phyloP scores from a whole-genome alignment of 352 stramenopile genomes.

The Plasmopara muralis region DNA sequence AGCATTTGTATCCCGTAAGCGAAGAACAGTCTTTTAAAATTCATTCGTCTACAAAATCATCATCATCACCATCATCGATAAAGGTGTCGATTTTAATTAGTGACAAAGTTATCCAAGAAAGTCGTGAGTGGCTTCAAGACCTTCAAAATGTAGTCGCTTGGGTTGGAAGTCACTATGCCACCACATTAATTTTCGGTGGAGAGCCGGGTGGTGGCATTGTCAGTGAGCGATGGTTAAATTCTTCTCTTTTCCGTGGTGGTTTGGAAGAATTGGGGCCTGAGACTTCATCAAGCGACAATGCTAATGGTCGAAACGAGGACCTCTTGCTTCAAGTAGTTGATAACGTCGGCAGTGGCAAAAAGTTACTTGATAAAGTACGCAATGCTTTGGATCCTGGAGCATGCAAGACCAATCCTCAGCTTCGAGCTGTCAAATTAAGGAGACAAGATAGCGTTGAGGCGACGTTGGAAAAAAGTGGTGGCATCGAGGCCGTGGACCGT shows the following conservation, averaged over 20 bases:
- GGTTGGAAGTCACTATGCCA: constrained; percentile 57
- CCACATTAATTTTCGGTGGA: constrained; percentile 42
- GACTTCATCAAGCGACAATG: background rate
- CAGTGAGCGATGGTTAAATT: constrained; percentile 43
- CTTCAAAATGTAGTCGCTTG: constrained; percentile 58
- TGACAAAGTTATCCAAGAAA: constrained; percentile 24
- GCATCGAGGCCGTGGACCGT: constrained; percentile 73
- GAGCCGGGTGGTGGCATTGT: constrained; percentile 15
- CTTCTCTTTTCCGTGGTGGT: constrained; percentile 50
- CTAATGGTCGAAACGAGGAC: constrained; percentile 32
- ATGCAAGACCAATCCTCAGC: constrained; percentile 46
- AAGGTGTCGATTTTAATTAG: background rate
- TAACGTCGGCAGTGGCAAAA: constrained; percentile 66
- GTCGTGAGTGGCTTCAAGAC: constrained; percentile 46
- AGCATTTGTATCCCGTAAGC: constrained; percentile 44
- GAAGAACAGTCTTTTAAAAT: background rate
- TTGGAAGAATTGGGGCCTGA: constrained; percentile 25
- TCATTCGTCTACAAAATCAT: constrained; percentile 1
- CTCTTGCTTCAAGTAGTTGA: constrained; percentile 72
- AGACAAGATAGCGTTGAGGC: constrained; percentile 80
- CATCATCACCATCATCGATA: constrained; percentile 10
- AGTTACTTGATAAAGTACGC: constrained; percentile 75
- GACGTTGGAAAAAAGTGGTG: constrained; percentile 76
- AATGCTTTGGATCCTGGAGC: constrained; percentile 52
- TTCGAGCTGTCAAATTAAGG: constrained; percentile 58